Evolutionary conservation across 2,329 filamentous ascomycete species (phyloP).

Genomic region (Aspergillus neotritici): DNA sequence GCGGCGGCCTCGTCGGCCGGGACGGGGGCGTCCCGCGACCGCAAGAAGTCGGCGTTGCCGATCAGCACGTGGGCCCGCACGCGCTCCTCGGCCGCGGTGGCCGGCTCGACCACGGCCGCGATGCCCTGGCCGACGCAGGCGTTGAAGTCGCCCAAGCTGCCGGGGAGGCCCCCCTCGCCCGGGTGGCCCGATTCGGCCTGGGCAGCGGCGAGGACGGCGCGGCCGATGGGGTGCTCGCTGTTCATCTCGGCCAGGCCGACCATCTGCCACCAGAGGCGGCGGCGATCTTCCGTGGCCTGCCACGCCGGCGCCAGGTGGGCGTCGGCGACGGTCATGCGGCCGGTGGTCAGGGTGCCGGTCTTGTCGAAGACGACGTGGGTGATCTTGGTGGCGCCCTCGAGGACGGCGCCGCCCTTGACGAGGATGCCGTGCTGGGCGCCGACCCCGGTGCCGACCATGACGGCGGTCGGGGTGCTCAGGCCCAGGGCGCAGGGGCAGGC

Average conservation of each 20-base stretch:
- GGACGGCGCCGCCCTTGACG: slow-evolving; percentile 90
- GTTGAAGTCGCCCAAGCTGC: slow-evolving; percentile 78
- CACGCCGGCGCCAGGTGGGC: slow-evolving; percentile 62
- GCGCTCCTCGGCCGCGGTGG: slow-evolving; percentile 56
- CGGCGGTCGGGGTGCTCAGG: slow-evolving; percentile 88
- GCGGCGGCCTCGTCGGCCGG: slow-evolving; percentile 25
- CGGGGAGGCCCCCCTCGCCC: slow-evolving; percentile 68
- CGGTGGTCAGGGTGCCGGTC: slow-evolving; percentile 88
- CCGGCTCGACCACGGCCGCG: slow-evolving; percentile 72
- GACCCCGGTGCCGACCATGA: slow-evolving; percentile 98
- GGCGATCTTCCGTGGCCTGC: slow-evolving; percentile 62
- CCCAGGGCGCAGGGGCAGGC: slow-evolving; percentile 97
- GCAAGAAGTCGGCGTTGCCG: slow-evolving; percentile 74
- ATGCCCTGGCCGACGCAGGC: slow-evolving; percentile 81
- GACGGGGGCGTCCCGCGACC: slow-evolving; percentile 59
- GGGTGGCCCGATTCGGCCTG: slow-evolving; percentile 69
- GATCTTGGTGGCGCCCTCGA: slow-evolving; percentile 85
- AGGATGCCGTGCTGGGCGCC: slow-evolving; percentile 93
- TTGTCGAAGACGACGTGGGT: slow-evolving; percentile 91
- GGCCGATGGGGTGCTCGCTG: slow-evolving; percentile 94
- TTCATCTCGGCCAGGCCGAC: slow-evolving; percentile 93
- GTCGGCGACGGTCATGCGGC: slow-evolving; percentile 87
- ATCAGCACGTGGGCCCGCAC: slow-evolving; percentile 72
- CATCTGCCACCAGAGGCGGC: slow-evolving; percentile 87
- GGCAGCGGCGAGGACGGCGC: slow-evolving; percentile 71